Evolutionary conservation across 2,329 filamentous ascomycete genomes (phyloP).

Genomic region (Ciborinia camelliae): DNA sequence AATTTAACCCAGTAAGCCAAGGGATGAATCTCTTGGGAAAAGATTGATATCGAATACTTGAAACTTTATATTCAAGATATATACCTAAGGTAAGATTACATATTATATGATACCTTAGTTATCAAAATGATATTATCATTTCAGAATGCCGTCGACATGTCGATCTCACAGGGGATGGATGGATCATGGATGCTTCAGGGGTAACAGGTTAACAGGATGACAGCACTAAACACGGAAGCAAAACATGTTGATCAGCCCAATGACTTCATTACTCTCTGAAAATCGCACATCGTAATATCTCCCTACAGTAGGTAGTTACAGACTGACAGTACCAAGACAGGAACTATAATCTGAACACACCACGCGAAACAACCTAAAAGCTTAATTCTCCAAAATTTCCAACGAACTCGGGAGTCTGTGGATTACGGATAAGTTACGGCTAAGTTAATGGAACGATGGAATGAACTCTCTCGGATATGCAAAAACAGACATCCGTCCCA

Average conservation of each 20-base stretch:
- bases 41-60: neutral
- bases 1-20: neutral
- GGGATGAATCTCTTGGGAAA: neutral
- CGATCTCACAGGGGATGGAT: neutral
- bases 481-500: neutral
- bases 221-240: neutral
- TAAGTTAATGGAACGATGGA: neutral
- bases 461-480: neutral
- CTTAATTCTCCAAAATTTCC: neutral
- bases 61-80: no score
- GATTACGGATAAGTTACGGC: neutral
- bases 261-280: neutral
- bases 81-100: no score
- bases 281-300: conserved; percentile 6
- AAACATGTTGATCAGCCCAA: neutral
- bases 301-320: no score
- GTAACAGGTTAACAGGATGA: neutral
- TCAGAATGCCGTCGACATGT: neutral
- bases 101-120: no score
- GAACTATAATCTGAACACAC: neutral
- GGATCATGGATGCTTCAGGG: neutral
- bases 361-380: neutral
- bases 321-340: neutral
- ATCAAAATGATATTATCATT: neutral
- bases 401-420: neutral